A percentile compares a stretch with the other conserved stretches of the same genome.
These are phyloP conservation scores for Yamadazyma sp. DNA, from an alignment of 1,139 yeast species.

Conservation along the genomic window DNA sequence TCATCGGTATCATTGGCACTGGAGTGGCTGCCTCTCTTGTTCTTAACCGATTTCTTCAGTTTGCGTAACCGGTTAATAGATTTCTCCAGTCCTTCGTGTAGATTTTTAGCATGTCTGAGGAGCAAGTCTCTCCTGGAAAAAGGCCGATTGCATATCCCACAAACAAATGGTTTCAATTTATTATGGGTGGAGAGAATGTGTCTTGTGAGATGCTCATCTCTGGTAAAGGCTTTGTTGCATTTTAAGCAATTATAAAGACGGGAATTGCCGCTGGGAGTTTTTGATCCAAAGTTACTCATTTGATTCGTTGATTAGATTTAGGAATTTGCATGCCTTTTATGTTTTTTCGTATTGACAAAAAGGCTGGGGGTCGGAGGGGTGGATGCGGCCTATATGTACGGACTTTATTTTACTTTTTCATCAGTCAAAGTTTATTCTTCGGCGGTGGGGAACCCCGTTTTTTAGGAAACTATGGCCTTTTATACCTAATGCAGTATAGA, in stretches of 20 bases:
- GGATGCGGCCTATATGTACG: background rate
- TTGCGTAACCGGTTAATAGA: slow-evolving; percentile 48
- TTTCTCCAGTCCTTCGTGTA: slow-evolving; percentile 68
- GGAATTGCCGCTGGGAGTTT: slow-evolving; percentile 47
- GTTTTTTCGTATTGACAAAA: background rate
- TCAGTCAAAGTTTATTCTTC: no score
- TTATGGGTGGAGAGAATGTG: slow-evolving; percentile 48
- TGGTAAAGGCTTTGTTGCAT: slow-evolving; percentile 47
- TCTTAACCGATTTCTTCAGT: slow-evolving; percentile 15
- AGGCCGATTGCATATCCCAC: slow-evolving; percentile 94
- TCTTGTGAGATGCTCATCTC: slow-evolving; percentile 49
- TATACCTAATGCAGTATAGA: background rate
- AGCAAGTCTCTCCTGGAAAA: slow-evolving; percentile 91
- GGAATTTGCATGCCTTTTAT: background rate
- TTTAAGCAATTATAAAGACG: slow-evolving; percentile 43
- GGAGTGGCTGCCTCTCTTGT: background rate
- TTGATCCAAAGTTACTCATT: slow-evolving; percentile 38
- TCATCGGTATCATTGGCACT: background rate
- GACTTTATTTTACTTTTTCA: background rate
- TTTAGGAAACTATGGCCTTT: background rate
- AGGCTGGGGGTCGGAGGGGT: slow-evolving; percentile 6
- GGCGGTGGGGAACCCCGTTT: no score
- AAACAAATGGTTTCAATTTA: slow-evolving; percentile 57
- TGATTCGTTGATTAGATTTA: background rate
- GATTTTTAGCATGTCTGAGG: slow-evolving; percentile 88